phyloP scores from a whole-genome alignment of 345 rosid species.

The Excoecaria cochinchinensis region DNA sequence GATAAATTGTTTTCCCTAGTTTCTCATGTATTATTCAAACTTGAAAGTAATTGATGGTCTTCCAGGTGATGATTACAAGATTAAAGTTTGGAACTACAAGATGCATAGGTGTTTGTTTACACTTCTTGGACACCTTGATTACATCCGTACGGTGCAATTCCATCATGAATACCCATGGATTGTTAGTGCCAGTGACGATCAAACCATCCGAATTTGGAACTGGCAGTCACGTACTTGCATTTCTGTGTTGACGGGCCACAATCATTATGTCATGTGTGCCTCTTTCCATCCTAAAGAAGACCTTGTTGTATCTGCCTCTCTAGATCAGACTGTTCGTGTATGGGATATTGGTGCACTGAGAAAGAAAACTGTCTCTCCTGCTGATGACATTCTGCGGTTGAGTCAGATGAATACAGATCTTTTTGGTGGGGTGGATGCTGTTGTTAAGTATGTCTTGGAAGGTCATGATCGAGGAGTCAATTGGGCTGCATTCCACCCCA shows the following conservation, averaged over 20 bases:
- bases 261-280: slow-evolving; percentile 99
- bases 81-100: slow-evolving; percentile 99
- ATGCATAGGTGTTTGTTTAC: slow-evolving; percentile 86
- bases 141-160: slow-evolving; percentile 93
- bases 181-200: slow-evolving; percentile 99
- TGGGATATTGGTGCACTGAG: slow-evolving; percentile 94
- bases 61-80: slow-evolving; percentile 96
- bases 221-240: slow-evolving; percentile 99
- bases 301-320: slow-evolving; percentile 92
- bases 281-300: slow-evolving; percentile 96
- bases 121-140: slow-evolving; percentile 95
- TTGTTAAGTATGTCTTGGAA: slow-evolving; percentile 93
- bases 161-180: slow-evolving; percentile 99
- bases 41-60: slow-evolving; percentile 15
- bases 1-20: neutral
- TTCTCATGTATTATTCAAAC: neutral
- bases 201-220: slow-evolving; percentile 97
- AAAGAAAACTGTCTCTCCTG: slow-evolving; percentile 89
- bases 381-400: slow-evolving; percentile 82
- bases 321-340: slow-evolving; percentile 95
- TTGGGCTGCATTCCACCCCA: slow-evolving; percentile 99
- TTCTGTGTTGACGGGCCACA: slow-evolving; percentile 94
- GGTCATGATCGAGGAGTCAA: slow-evolving; percentile 99
- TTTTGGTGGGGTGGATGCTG: slow-evolving; percentile 92
- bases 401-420: slow-evolving; percentile 93